Conservation (phyloP, 352 stramenopile species). For the Globisporangium heterothallicum region DNA sequence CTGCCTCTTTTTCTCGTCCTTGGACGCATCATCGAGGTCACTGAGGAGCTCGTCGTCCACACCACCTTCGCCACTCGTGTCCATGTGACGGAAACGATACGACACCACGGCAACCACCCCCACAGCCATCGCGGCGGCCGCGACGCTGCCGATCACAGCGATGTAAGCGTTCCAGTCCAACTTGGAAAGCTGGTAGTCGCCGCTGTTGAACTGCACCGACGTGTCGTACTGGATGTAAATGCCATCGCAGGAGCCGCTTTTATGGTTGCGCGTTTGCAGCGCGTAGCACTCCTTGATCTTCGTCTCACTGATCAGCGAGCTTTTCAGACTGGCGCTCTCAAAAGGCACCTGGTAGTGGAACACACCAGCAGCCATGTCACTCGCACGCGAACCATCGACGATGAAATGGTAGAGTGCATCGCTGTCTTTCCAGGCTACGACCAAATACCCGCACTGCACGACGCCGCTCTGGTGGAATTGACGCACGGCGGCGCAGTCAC, state of each 20-base stretch:
- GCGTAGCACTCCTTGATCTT: constrained; percentile 54
- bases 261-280: constrained; percentile 69
- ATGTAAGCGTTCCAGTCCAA: constrained; percentile 45
- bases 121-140: constrained; percentile 40
- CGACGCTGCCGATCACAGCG: constrained; percentile 54
- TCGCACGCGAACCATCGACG: constrained; percentile 59
- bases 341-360: constrained; percentile 55
- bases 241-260: constrained; percentile 45
- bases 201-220: constrained; percentile 42
- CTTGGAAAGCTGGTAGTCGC: constrained; percentile 55
- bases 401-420: constrained; percentile 58
- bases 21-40: constrained; percentile 17
- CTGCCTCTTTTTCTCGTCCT: constrained; percentile 9
- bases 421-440: constrained; percentile 65
- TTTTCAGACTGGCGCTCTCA: constrained; percentile 17
- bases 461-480: constrained; percentile 58
- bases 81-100: constrained; percentile 34
- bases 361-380: constrained; percentile 55
- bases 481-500: constrained; percentile 49
- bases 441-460: constrained; percentile 62
- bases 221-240: constrained; percentile 68
- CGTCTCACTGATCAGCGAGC: constrained; percentile 25
- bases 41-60: constrained; percentile 32
- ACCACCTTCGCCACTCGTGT: constrained; percentile 17
- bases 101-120: constrained; percentile 41